These are phyloP conservation scores for Marchantia paleacea DNA, from an alignment of 225 moss, liverwort and hornwort species.

Conservation along the genomic window DNA sequence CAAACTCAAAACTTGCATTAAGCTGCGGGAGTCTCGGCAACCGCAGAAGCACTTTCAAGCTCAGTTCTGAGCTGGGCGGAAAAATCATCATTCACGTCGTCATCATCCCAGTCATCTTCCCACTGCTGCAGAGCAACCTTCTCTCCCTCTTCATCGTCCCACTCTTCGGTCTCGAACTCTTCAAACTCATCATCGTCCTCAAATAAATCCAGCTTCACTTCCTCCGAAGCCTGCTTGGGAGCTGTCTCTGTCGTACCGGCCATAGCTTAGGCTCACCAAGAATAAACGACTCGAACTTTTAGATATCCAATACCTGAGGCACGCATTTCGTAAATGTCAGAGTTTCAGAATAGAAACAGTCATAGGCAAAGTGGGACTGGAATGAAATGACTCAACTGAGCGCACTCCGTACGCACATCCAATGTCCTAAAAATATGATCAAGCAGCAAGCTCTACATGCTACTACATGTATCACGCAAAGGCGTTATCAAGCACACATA, in stretches of 20 bases:
- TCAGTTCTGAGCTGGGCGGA: constrained; percentile 81
- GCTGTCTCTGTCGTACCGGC: constrained; percentile 35
- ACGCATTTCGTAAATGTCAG: too few species aligned
- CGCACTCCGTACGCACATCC: too few species aligned
- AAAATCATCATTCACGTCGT: constrained; percentile 88
- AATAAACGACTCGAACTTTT: too few species aligned
- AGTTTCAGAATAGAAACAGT: too few species aligned
- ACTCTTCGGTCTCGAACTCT: constrained; percentile 80
- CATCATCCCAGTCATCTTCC: constrained; percentile 99
- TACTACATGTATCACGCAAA: too few species aligned
- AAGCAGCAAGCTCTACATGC: too few species aligned
- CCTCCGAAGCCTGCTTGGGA: constrained; percentile 46
- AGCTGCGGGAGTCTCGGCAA: constrained; percentile 13
- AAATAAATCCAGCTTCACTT: constrained; percentile 70
- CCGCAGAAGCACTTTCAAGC: constrained; percentile 45
- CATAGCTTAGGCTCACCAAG: constrained; percentile 16
- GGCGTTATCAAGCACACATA: too few species aligned
- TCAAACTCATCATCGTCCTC: constrained; percentile 94
- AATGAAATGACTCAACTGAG: too few species aligned
- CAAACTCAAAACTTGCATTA: not conserved
- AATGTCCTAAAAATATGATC: too few species aligned
- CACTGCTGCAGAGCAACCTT: constrained; percentile 77
- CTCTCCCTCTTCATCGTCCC: constrained; percentile 79
- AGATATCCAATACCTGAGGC: too few species aligned
- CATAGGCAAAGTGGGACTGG: too few species aligned